Percentiles rank a stretch among this genome's conserved stretches.
Conservation (phyloP, 2,329 filamentous ascomycete genomes). For the Cytospora schulzeri region DNA sequence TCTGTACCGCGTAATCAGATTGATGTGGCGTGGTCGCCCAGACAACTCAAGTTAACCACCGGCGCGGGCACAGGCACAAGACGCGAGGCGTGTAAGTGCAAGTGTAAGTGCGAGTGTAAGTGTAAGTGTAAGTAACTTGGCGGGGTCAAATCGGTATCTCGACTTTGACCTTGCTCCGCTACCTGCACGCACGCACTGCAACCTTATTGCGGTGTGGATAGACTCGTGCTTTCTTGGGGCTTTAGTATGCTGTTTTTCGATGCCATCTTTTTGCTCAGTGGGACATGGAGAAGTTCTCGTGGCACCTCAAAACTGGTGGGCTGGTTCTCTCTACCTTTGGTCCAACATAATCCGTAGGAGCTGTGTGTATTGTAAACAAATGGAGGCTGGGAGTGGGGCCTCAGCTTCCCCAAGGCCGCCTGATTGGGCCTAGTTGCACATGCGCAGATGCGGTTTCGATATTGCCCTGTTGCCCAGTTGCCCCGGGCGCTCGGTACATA, state of each 20-base stretch:
- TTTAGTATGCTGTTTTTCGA: neutral
- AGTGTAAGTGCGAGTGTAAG: neutral
- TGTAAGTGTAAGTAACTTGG: constrained; percentile 2
- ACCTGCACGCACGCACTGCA: neutral
- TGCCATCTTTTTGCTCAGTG: neutral
- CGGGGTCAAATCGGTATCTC: neutral
- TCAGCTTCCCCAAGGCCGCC: neutral
- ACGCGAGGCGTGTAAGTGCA: too few relatives aligned
- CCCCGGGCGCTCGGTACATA: too few relatives aligned
- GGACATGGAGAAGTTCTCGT: neutral
- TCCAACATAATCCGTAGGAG: neutral
- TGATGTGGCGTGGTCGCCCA: neutral
- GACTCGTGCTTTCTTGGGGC: neutral
- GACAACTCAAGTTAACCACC: neutral
- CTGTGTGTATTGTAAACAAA: neutral
- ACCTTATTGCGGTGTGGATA: neutral
- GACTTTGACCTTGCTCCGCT: neutral
- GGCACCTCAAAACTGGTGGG: neutral
- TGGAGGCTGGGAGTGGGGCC: constrained; percentile 1
- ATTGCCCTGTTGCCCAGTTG: too few relatives aligned
- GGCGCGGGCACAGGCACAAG: too few relatives aligned
- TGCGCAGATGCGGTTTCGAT: too few relatives aligned
- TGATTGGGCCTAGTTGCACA: neutral
- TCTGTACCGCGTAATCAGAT: neutral
- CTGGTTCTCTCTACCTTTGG: neutral